These are phyloP conservation scores for Strigomonas galati DNA, from an alignment of 208 protist species.

Conservation along the genomic window DNA sequence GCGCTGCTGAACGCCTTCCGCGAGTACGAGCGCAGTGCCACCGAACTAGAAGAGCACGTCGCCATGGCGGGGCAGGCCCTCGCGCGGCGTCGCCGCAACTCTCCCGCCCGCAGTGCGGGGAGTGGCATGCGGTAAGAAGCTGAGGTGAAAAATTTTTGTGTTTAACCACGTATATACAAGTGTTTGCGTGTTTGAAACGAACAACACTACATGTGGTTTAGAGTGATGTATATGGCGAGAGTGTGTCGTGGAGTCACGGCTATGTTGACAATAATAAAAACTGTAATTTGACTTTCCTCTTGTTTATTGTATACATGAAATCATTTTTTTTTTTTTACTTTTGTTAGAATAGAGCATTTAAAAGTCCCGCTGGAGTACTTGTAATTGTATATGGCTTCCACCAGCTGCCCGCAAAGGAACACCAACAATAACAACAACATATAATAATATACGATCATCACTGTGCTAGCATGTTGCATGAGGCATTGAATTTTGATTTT, in stretches of 20 bases:
- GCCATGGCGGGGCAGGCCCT: slow-evolving; percentile 68
- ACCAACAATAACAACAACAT: not conserved
- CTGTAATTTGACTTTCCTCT: too few relatives aligned
- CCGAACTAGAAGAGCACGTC: slow-evolving; percentile 76
- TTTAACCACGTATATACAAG: not conserved
- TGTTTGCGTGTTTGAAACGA: too few relatives aligned
- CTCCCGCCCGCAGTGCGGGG: not conserved
- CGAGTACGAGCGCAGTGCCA: slow-evolving; percentile 58
- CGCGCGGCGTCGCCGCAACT: slow-evolving; percentile 24
- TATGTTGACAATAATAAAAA: too few relatives aligned
- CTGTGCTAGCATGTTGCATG: not conserved
- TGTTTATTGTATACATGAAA: too few relatives aligned
- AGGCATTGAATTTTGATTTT: not conserved
- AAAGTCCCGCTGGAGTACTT: not conserved
- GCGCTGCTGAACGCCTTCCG: slow-evolving; percentile 56
- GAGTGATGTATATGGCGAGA: too few relatives aligned
- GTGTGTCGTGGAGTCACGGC: too few relatives aligned
- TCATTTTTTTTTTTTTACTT: not conserved
- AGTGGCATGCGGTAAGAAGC: not conserved
- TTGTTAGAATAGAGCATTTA: not conserved
- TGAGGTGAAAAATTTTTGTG: not conserved
- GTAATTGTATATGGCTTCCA: not conserved
- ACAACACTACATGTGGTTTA: too few relatives aligned
- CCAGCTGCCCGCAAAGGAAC: not conserved
- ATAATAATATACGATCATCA: slow-evolving; percentile 10